Evolutionary conservation across 495 filamentous ascomycete species (phyloP), one percentile per base, ranked within the genome.

Genomic region (Halenospora varia): DNA sequence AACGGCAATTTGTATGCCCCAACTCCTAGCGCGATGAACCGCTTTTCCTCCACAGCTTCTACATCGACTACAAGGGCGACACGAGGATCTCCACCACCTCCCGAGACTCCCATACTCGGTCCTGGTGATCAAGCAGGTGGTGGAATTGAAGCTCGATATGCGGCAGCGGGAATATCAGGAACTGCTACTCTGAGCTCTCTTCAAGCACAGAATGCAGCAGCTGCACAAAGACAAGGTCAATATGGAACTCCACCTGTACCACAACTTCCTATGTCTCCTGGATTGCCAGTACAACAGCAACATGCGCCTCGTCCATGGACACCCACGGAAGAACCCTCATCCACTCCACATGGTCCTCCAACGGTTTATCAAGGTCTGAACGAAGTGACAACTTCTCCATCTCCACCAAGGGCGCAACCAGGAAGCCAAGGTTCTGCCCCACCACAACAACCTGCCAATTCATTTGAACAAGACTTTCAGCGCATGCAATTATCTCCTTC

Each of bases 1-100:
- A 51, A 20, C 15, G 11, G 29, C 8, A 54, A 62, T 11, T 42
- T 67, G 11, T 44, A 52, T 20, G 62, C 57, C 9, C 66, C 68
- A 20, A 56, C 53, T 18, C 63, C 59, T 51, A 68, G 47, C 59
- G 59, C 59, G 39, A 68, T 97, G 69, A 89, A 92, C 71, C 83
- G 92, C 22, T 83, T 95, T 60, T 86, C 84, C 51, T 95, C 90
- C 0, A 92, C 88, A 24, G 91, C 92, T 15, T 97, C 94, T 0
- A 96, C 84, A 0, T 96, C 92, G 1, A 98, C 94, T 8, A 97
- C 95, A 10, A 82, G 89, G 55, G 94, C 93, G 25, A 87, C 90
- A 67, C 82, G 94, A 61, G 94, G 94, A 18, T 97, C 93, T 19
- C 94, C 94, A 1, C 92, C 95, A 4, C 94, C 94, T 2, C 94